Conservation (phyloP, 116 monocot genomes). For the Zostera marina region DNA sequence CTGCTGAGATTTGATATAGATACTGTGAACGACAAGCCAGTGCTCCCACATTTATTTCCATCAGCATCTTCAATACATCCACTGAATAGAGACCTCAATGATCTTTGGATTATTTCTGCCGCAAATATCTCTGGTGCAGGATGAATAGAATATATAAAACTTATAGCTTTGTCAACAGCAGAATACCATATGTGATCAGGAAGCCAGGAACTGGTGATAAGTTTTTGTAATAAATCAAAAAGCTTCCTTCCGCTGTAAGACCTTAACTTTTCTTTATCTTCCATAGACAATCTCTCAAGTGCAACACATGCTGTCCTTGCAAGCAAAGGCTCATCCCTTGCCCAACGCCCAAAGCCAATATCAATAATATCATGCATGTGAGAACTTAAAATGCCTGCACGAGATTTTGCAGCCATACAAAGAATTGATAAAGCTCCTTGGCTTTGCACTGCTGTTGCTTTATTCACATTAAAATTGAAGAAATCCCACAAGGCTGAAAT, state of each 20-base stretch:
- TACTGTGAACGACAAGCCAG: constrained; percentile 16
- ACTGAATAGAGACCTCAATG: constrained; percentile 34
- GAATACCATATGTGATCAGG: constrained; percentile 87
- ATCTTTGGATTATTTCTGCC: constrained; percentile 51
- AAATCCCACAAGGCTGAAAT: constrained; percentile 86
- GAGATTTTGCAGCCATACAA: constrained; percentile 91
- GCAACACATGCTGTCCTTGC: constrained; percentile 86
- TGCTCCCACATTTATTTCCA: constrained; percentile 10
- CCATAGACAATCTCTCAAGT: constrained; percentile 70
- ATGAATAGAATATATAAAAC: constrained; percentile 60
- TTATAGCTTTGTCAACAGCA: constrained; percentile 84
- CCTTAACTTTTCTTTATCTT: constrained; percentile 65
- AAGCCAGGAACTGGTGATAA: constrained; percentile 60
- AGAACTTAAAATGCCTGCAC: constrained; percentile 52
- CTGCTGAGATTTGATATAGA: constrained; percentile 48
- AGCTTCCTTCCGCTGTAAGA: constrained; percentile 30
- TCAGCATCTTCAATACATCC: constrained; percentile 15
- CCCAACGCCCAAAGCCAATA: constrained; percentile 98
- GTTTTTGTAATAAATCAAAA: constrained; percentile 42
- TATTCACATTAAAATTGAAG: constrained; percentile 75
- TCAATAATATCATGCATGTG: constrained; percentile 88
- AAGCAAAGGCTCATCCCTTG: constrained; percentile 89
- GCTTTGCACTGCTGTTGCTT: constrained; percentile 52
- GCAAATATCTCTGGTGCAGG: constrained; percentile 78
- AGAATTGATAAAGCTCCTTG: constrained; percentile 83